phyloP scores from a whole-genome alignment of 2,329 filamentous ascomycete species.

The Neonectria punicea region DNA sequence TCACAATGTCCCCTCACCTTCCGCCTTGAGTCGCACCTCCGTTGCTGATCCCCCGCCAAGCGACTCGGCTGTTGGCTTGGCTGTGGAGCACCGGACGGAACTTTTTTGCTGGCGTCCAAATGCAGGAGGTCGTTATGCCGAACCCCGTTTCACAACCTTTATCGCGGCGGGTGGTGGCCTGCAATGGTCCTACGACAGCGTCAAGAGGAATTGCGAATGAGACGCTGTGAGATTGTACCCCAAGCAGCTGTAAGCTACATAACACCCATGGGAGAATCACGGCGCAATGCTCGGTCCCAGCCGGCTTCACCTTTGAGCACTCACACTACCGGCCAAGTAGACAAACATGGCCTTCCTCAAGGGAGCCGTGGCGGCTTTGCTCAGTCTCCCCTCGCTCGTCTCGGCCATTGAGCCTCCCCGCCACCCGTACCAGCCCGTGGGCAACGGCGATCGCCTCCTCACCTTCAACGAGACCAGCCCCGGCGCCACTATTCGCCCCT shows the following conservation, averaged over 20 bases:
- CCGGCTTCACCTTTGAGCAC: background rate
- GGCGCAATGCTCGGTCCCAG: background rate
- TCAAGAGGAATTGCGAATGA: background rate
- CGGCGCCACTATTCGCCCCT: conserved; percentile 55
- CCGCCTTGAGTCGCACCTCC: background rate
- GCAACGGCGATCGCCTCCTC: conserved; percentile 65
- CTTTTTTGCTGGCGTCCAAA: background rate
- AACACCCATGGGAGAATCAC: background rate
- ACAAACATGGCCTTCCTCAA: conserved; percentile 22
- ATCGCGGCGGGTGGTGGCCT: background rate
- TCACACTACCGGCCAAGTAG: background rate
- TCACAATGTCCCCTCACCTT: background rate
- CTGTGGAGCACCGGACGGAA: background rate
- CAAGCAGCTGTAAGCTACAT: background rate
- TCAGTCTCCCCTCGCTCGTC: conserved; percentile 33
- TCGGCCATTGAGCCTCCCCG: conserved; percentile 61
- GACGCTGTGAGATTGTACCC: background rate
- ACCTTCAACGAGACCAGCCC: conserved; percentile 70
- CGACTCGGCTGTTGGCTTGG: background rate
- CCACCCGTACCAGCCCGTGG: conserved; percentile 63
- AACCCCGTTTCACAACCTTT: background rate
- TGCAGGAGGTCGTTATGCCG: background rate
- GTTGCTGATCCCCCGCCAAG: background rate
- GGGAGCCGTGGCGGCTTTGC: conserved; percentile 27
- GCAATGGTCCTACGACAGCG: background rate